Percentiles rank a stretch among this genome's conserved stretches.
phyloP scores from a whole-genome alignment of 1,284 basidiomycete species.

The Cryptococcus wingfieldii region DNA sequence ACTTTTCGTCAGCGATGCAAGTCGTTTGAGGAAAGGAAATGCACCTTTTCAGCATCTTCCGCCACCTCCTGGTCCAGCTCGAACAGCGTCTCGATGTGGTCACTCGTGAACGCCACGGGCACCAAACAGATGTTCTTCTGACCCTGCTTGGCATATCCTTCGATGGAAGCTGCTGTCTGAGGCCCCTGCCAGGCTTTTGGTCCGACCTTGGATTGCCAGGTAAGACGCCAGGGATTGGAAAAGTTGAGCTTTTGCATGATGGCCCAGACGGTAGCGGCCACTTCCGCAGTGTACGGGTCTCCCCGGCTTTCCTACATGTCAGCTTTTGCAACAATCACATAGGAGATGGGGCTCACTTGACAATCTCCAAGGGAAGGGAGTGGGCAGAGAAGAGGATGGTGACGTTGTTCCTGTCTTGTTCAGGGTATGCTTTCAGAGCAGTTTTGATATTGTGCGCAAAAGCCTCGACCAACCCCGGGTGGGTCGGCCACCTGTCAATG shows the following conservation, averaged over 20 bases:
- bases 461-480: conserved; percentile 88
- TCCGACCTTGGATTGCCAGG: conserved; percentile 98
- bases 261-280: conserved; percentile 84
- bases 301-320: conserved; percentile 70
- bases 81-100: conserved; percentile 98
- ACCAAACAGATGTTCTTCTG: conserved; percentile 83
- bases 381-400: conserved; percentile 96
- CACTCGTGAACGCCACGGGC: conserved; percentile 96
- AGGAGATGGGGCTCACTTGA: conserved; percentile 56
- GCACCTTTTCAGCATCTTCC: conserved; percentile 83
- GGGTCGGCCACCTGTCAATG: conserved; percentile 96
- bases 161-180: conserved; percentile 87
- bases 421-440: conserved; percentile 75
- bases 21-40: conserved; percentile 23
- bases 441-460: conserved; percentile 83
- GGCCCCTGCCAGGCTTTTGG: conserved; percentile 98
- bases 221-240: conserved; percentile 71
- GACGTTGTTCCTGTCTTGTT: conserved; percentile 62
- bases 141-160: conserved; percentile 84
- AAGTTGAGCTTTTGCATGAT: conserved; percentile 81
- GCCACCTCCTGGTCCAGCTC: conserved; percentile 94
- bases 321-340: neutral
- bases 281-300: conserved; percentile 94
- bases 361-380: conserved; percentile 93
- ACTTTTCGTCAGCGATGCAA: neutral